Evolutionary conservation across 2,329 filamentous ascomycete species (phyloP), one percentile per base, ranked within the genome.

Genomic region (Hypomyces perniciosus): DNA sequence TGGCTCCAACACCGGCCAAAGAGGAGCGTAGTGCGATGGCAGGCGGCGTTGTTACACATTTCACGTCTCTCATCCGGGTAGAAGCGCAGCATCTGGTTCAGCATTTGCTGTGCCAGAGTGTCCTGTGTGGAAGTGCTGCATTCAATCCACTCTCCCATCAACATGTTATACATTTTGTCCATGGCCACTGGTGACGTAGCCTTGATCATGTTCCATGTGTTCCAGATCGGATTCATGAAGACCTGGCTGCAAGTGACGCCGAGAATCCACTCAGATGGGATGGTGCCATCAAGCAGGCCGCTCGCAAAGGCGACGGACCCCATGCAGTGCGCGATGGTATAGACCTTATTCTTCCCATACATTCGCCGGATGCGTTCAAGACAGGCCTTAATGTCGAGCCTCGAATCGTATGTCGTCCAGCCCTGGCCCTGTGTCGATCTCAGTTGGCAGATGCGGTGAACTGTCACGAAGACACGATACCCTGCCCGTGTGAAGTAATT

Each of bases 1-100:
- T 86, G 83, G 59, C 76, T 81, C 82, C 82, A 87, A 65, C 55
- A 66, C 54, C 79, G 75, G 34, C 82, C 83, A 57, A 84, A 86
- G 10, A 80, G 74, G 27, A 86, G 67, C 5, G 74, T 75, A 48
- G 72, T 71, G 12, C 83, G 76, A 65, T 85, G 83, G 66, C 83
- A 86, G 47, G 73, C 72, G 2, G 78, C 77, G 54, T 75, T 83
- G 61, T 72, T 78, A 68, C 83, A 87, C 3, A 82, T 71, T 66
- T 86, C 83, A 28, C 68, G 65, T 7, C 72, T 67, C 8, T 66
- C 64, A 40, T 77, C 75, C 0, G 82, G 81, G 59, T 82, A 78
- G 44, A 85, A 72, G 1, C 83, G 72, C 37, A 85, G 66, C 4
- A 74, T 33, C 62, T 83, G 78, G 65, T 83, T 80, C 50, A 83